phyloP scores from a whole-genome alignment of 2,329 filamentous ascomycete genomes.

The Aureobasidium zeae region DNA sequence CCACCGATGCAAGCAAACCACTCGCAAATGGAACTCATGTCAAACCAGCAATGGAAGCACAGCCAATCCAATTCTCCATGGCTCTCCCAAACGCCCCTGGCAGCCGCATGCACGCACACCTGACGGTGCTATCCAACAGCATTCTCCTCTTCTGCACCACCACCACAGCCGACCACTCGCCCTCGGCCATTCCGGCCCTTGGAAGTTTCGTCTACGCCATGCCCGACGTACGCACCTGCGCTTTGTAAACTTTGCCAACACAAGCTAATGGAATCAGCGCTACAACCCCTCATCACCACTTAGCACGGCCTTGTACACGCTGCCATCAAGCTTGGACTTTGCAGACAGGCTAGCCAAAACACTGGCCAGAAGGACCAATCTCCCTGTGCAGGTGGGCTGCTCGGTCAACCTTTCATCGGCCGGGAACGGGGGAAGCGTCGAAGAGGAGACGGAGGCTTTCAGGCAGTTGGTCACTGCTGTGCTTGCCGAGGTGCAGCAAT shows the following conservation, averaged over 20 bases:
- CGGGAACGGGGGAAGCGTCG: constrained; percentile 68
- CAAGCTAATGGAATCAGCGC: constrained; percentile 27
- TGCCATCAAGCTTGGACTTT: constrained; percentile 73
- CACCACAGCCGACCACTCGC: constrained; percentile 32
- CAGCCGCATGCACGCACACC: constrained; percentile 50
- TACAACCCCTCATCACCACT: constrained; percentile 50
- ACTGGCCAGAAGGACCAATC: constrained; percentile 59
- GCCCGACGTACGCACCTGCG: constrained; percentile 58
- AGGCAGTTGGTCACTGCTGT: constrained; percentile 64
- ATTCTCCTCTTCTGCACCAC: constrained; percentile 49
- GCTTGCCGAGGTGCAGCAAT: constrained; percentile 35
- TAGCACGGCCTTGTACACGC: constrained; percentile 68
- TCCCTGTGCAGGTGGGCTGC: constrained; percentile 83
- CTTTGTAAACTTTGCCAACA: not conserved
- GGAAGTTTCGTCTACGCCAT: constrained; percentile 92
- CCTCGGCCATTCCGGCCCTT: constrained; percentile 44
- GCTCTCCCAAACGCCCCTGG: constrained; percentile 48
- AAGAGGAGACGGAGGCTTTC: constrained; percentile 91
- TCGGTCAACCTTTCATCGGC: constrained; percentile 69
- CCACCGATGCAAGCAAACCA: constrained; percentile 8
- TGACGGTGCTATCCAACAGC: constrained; percentile 45
- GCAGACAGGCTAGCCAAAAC: constrained; percentile 76
- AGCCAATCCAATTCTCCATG: constrained; percentile 48
- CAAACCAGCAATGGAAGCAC: constrained; percentile 17
- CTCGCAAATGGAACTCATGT: constrained; percentile 23